phyloP scores from a whole-genome alignment of 2,329 filamentous ascomycete species.

The Aspergillus oerlinghausenensis region DNA sequence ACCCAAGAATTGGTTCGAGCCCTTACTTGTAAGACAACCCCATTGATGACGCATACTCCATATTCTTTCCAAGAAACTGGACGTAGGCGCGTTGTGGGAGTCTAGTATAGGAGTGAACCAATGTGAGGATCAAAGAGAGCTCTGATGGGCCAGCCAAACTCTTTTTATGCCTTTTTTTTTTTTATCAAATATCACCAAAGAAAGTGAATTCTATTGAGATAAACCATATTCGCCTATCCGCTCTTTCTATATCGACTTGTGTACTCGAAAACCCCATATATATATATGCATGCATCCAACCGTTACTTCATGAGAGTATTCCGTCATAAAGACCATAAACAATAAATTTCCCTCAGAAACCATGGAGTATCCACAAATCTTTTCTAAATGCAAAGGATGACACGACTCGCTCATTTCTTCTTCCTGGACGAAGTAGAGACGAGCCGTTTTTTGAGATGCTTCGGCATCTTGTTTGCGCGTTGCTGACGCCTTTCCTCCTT shows the following conservation, averaged over 20 bases:
- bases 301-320: neutral
- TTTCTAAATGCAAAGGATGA: neutral
- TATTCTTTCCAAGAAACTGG: neutral
- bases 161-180: neutral
- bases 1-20: constrained; percentile 10
- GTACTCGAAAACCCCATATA: constrained; percentile 12
- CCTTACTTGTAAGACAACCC: constrained; percentile 1
- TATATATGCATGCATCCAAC: constrained; percentile 4
- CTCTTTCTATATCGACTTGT: constrained; percentile 20
- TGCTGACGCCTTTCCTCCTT: constrained; percentile 96
- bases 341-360: constrained; percentile 1
- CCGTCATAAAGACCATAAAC: neutral
- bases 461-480: constrained; percentile 91
- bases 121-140: constrained; percentile 40
- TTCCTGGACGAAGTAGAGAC: constrained; percentile 29
- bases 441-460: constrained; percentile 77
- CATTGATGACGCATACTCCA: constrained; percentile 30
- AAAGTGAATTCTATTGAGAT: neutral
- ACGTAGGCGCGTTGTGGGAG: constrained; percentile 26
- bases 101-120: constrained; percentile 7
- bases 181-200: neutral
- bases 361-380: neutral
- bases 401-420: constrained; percentile 27
- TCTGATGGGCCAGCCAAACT: constrained; percentile 29
- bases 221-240: neutral